A percentile compares a stretch with the other conserved stretches of the same genome.
Evolutionary conservation across 1,284 basidiomycete genomes (phyloP).

Genomic region (Pseudozyma flocculosa): DNA sequence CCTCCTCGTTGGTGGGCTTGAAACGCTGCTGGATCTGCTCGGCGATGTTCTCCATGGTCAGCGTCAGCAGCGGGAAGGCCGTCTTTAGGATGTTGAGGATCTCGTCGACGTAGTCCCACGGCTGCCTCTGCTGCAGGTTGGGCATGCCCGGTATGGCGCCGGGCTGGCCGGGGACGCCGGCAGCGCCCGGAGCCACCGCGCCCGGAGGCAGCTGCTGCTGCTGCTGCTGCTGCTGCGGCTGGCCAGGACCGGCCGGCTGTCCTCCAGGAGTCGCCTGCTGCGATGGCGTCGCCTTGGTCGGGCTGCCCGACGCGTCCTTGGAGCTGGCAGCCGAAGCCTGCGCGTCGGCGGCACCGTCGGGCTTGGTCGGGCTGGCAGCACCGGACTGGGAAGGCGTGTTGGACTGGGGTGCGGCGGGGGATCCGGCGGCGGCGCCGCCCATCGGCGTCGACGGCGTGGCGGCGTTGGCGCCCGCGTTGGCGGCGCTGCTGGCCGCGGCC

Average conservation of each 20-base stretch:
- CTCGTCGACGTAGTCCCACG: conserved; percentile 91
- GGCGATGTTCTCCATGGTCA: conserved; percentile 95
- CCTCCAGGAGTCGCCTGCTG: conserved; percentile 7
- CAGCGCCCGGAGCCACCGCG: not conserved
- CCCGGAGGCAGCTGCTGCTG: conserved; percentile 9
- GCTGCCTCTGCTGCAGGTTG: conserved; percentile 62
- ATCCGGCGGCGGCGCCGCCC: too few species aligned
- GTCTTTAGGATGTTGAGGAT: conserved; percentile 93
- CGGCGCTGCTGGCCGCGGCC: not conserved
- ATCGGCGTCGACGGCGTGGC: not conserved
- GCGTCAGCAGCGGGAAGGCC: conserved; percentile 87
- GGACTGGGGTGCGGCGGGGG: too few species aligned
- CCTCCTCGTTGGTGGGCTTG: conserved; percentile 88
- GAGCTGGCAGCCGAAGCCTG: not conserved
- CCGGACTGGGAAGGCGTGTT: conserved; percentile 10
- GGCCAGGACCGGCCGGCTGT: not conserved
- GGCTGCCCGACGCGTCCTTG: not conserved
- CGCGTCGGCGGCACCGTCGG: conserved; percentile 5
- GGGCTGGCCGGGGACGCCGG: not conserved
- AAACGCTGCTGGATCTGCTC: conserved; percentile 91
- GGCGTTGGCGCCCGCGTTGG: conserved; percentile 3
- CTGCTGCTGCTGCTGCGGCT: conserved; percentile 31
- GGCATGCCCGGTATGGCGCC: not conserved
- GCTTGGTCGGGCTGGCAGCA: conserved; percentile 16
- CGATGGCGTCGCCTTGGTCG: not conserved